Percentiles rank a stretch among this genome's conserved stretches.
Conservation (phyloP, 257 asterid species). For the Nicotiana tomentosiformis region DNA sequence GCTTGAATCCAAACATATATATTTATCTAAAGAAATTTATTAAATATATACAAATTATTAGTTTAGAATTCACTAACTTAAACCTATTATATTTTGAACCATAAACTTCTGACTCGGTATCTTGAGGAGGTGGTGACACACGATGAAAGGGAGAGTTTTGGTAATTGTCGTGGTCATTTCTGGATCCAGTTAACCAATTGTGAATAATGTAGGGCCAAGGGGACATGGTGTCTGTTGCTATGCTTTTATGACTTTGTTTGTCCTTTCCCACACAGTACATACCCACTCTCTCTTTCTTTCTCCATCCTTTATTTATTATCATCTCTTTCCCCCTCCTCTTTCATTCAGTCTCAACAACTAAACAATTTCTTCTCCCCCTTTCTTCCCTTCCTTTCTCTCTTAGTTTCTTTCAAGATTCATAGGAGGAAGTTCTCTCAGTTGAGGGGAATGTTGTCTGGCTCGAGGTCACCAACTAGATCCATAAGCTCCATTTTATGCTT, state of each 20-base stretch:
- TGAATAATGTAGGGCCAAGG: conserved; percentile 43
- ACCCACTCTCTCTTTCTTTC: conserved; percentile 20
- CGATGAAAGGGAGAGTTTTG: too few relatives aligned
- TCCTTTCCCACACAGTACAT: conserved; percentile 23
- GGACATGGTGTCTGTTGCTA: conserved; percentile 31
- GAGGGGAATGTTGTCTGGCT: conserved; percentile 99
- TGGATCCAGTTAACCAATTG: conserved; percentile 21
- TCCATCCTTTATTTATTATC: conserved; percentile 47
- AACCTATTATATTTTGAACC: too few relatives aligned
- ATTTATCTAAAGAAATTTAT: too few relatives aligned
- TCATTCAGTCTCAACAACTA: neutral
- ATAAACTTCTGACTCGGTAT: too few relatives aligned
- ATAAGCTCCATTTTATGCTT: neutral
- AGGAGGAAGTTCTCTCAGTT: conserved; percentile 21
- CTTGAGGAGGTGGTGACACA: too few relatives aligned
- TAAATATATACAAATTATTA: too few relatives aligned
- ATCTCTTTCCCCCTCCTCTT: conserved; percentile 9
- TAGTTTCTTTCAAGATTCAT: neutral
- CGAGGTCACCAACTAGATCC: conserved; percentile 72
- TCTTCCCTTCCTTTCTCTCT: neutral
- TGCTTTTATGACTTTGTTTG: conserved; percentile 65
- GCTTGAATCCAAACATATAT: too few relatives aligned
- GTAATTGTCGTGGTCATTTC: conserved; percentile 11
- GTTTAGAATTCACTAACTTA: too few relatives aligned
- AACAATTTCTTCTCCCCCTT: neutral